These are phyloP conservation scores for Podaxis sp. DNA, from an alignment of 768 basidiomycete species.

Conservation along the genomic window DNA sequence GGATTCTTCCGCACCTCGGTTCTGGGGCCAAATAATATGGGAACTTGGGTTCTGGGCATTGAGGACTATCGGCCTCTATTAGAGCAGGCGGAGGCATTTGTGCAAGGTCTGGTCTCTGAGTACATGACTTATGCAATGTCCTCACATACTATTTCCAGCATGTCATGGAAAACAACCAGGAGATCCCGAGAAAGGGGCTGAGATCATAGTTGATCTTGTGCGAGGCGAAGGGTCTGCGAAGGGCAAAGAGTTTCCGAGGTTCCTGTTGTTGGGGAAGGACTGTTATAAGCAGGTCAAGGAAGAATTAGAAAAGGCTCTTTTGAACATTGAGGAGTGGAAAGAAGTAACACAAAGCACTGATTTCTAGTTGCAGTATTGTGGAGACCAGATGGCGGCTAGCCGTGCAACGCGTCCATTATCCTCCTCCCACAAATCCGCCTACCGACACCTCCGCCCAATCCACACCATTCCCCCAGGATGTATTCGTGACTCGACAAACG, in stretches of 20 bases:
- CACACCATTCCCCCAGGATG: too few species aligned
- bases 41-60: slow-evolving; percentile 30
- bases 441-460: too few species aligned
- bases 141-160: slow-evolving; percentile 19
- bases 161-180: slow-evolving; percentile 37
- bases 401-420: too few species aligned
- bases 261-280: slow-evolving; percentile 31
- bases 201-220: slow-evolving; percentile 33
- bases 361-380: slow-evolving; percentile 8
- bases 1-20: slow-evolving; percentile 40
- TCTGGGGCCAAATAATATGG: slow-evolving; percentile 27
- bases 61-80: slow-evolving; percentile 30
- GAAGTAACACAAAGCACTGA: slow-evolving; percentile 27
- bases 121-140: not conserved
- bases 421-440: too few species aligned
- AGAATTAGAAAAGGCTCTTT: slow-evolving; percentile 18
- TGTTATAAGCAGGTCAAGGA: slow-evolving; percentile 25
- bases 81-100: slow-evolving; percentile 22
- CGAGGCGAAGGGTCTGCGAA: slow-evolving; percentile 29
- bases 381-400: too few species aligned
- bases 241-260: slow-evolving; percentile 31
- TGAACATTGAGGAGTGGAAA: slow-evolving; percentile 32
- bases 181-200: slow-evolving; percentile 34
- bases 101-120: slow-evolving; percentile 23
- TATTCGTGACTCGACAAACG: too few species aligned